Conservation (phyloP, 2,329 filamentous ascomycete species). For the Ambrosiella xylebori region DNA sequence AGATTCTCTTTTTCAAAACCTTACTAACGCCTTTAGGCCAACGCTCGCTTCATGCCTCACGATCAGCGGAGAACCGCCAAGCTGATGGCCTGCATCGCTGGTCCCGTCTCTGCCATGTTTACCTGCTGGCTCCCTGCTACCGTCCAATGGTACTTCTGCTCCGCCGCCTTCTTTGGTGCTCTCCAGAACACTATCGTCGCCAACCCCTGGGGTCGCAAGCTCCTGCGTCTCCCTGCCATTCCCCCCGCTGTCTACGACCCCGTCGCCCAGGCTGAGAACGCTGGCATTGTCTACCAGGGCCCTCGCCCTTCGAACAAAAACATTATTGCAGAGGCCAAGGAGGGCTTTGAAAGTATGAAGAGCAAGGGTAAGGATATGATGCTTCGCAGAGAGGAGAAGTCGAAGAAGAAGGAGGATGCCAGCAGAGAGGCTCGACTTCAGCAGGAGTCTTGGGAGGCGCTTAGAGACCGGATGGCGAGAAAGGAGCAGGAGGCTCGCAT, state of each 20-base stretch:
- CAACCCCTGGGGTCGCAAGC: constrained; percentile 24
- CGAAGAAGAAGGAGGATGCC: constrained; percentile 21
- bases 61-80: constrained; percentile 23
- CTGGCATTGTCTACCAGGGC: constrained; percentile 19
- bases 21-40: constrained; percentile 20
- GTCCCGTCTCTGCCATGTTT: constrained; percentile 26
- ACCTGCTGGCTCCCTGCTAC: constrained; percentile 31
- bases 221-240: constrained; percentile 22
- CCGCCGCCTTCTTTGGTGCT: constrained; percentile 19
- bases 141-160: constrained; percentile 32
- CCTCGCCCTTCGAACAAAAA: constrained; percentile 19
- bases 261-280: not conserved
- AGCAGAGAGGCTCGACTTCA: constrained; percentile 21
- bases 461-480: constrained; percentile 17
- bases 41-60: constrained; percentile 20
- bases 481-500: constrained; percentile 24
- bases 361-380: constrained; percentile 20
- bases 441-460: constrained; percentile 17
- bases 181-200: constrained; percentile 23
- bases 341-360: constrained; percentile 22
- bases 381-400: constrained; percentile 22
- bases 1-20: not conserved
- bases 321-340: constrained; percentile 23
- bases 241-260: constrained; percentile 14
- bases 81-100: constrained; percentile 27